Base-by-base conservation (phyloP, 768 basidiomycete species). In the Harrya chromipes region DNA sequence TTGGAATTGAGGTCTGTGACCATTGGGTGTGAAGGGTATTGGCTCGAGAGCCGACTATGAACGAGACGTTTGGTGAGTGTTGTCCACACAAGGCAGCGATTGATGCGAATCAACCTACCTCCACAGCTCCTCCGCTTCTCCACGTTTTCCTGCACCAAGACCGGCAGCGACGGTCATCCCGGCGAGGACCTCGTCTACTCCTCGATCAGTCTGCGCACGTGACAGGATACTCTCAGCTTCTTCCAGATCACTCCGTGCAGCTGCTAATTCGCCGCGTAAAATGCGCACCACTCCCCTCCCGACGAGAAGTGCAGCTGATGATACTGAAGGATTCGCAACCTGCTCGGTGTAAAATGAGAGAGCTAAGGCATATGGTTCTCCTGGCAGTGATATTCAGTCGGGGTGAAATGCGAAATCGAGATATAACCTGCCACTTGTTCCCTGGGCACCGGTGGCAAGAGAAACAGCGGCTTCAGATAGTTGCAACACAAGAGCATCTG, bases 401-500 rank as follows among this genome's bases (percentile, higher is more conserved):
- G 13, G n/a, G 1, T 20, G 21, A 17, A 20, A 14, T 14, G 7
- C 4, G 29, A 29, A 38, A 4, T 13, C 17, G 56, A 45, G 76
- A 78, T 27, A 72, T 62, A 62, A 45, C 54, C 17, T 23, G 50
- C 65, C 66, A 13, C 62, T 64, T 12, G 87, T 87, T 39, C 74
- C 76, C 57, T 90, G 88, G 53, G 81, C 83, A 9, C 86, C 87
- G 4, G 87, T 86, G 27, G 81, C 81, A 46, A 92, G 77, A 24
- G 84, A 82, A 49, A 91, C 83, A 19, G 78, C 82, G 13, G 93
- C 86, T 72, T 97, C 94, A 52, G 94, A 91, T 55, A 86, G 79
- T 63, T 95, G 93, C 17, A 97, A 74, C 33, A 97, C 78, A 16
- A 92, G 79, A 61, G 93, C 87, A 65, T 97, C 94, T 64, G 94